Conservation (phyloP, 2,329 filamentous ascomycete species). For the Hypoxylon sp. region DNA sequence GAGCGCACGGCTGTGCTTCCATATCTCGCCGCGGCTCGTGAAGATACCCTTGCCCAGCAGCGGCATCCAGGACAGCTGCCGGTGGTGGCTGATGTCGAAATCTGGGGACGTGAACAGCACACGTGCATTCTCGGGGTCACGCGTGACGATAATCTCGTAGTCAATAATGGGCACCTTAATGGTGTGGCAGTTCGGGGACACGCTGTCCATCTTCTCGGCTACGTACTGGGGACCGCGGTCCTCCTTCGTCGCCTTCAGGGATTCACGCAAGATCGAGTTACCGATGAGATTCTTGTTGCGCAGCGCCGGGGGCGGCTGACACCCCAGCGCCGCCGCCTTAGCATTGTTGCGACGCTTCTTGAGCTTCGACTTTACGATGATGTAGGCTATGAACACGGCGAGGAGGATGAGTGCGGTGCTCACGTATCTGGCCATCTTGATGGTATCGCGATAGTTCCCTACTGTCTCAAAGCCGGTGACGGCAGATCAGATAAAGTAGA, state of each 20-base stretch:
- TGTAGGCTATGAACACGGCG: constrained; percentile 45
- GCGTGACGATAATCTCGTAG: constrained; percentile 57
- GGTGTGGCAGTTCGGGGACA: constrained; percentile 53
- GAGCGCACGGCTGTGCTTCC: constrained; percentile 57
- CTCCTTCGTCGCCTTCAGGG: constrained; percentile 54
- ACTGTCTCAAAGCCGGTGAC: background rate
- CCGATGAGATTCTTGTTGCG: constrained; percentile 54
- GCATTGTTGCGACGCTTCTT: constrained; percentile 48
- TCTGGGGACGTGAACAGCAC: constrained; percentile 53
- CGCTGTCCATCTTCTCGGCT: constrained; percentile 51
- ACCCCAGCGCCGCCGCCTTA: constrained; percentile 52
- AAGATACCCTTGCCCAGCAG: constrained; percentile 63
- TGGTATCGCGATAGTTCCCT: background rate
- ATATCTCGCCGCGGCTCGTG: constrained; percentile 55
- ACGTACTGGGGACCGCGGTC: constrained; percentile 55
- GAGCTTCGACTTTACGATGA: constrained; percentile 47
- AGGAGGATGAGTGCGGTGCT: constrained; percentile 36
- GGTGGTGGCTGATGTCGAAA: constrained; percentile 56
- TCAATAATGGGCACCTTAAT: constrained; percentile 56
- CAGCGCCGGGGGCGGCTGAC: constrained; percentile 51
- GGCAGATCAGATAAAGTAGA: background rate
- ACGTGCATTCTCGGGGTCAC: constrained; percentile 55
- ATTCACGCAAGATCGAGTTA: constrained; percentile 53
- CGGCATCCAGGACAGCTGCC: constrained; percentile 55
- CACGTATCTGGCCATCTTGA: constrained; percentile 40